These are phyloP conservation scores for Intubia oerlemansii DNA, from an alignment of 2,329 filamentous ascomycete species.

Conservation along the genomic window DNA sequence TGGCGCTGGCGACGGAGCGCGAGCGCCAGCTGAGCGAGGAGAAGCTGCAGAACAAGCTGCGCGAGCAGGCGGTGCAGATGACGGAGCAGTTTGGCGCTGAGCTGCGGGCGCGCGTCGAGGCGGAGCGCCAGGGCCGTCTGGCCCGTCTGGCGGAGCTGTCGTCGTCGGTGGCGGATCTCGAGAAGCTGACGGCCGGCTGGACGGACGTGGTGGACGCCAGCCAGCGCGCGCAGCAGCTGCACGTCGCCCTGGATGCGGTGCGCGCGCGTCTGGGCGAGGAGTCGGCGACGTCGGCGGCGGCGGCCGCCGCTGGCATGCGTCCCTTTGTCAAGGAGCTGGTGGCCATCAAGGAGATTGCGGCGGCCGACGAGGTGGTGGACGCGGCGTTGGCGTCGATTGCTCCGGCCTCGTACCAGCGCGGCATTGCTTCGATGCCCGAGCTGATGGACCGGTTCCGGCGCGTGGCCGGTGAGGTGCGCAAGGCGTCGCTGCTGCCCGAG, in stretches of 20 bases:
- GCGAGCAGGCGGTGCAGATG: slow-evolving; percentile 76
- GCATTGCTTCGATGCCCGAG: slow-evolving; percentile 63
- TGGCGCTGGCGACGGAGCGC: slow-evolving; percentile 58
- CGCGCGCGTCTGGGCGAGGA: slow-evolving; percentile 47
- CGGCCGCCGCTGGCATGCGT: slow-evolving; percentile 34
- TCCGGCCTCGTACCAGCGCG: slow-evolving; percentile 79
- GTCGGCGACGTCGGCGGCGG: slow-evolving; percentile 3
- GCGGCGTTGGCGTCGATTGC: slow-evolving; percentile 95
- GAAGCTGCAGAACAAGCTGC: slow-evolving; percentile 61
- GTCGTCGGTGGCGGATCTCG: slow-evolving; percentile 57
- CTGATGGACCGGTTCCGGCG: slow-evolving; percentile 91
- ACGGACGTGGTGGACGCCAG: slow-evolving; percentile 78
- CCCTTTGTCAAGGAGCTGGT: slow-evolving; percentile 88
- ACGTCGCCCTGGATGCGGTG: slow-evolving; percentile 87
- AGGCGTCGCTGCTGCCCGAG: slow-evolving; percentile 78
- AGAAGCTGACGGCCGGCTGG: slow-evolving; percentile 75
- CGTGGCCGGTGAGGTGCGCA: slow-evolving; percentile 79
- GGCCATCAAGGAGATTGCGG: slow-evolving; percentile 79
- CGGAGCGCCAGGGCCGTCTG: slow-evolving; percentile 70
- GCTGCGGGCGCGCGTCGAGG: slow-evolving; percentile 64
- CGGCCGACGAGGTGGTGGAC: slow-evolving; percentile 66
- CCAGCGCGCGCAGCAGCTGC: slow-evolving; percentile 84
- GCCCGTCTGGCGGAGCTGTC: slow-evolving; percentile 69
- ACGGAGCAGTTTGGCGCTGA: slow-evolving; percentile 68
- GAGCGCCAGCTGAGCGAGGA: slow-evolving; percentile 66